Conservation (phyloP, 106 monocot species). For the Dactylorhiza incarnata region DNA sequence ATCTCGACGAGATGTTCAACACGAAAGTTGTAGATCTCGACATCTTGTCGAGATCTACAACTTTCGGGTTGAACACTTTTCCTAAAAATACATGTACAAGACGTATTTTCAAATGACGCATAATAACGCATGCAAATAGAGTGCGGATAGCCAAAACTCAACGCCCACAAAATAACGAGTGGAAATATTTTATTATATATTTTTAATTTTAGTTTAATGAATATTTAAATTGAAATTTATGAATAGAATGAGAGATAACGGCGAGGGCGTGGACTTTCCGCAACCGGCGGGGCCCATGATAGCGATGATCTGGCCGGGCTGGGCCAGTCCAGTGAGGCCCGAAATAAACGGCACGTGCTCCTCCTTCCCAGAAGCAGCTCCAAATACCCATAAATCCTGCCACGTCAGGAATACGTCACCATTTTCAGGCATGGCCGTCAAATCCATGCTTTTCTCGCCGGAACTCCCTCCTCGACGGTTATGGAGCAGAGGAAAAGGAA, state of each 20-base stretch:
- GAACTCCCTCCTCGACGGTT: background rate
- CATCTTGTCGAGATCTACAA: too few species aligned
- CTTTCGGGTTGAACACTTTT: too few species aligned
- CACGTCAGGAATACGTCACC: slow-evolving; percentile 10
- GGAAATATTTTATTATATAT: too few species aligned
- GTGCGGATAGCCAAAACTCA: too few species aligned
- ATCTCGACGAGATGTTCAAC: too few species aligned
- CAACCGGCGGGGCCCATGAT: slow-evolving; percentile 43
- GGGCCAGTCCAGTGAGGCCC: slow-evolving; percentile 23
- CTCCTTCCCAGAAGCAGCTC: background rate
- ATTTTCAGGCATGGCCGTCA: background rate
- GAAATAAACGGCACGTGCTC: slow-evolving; percentile 10
- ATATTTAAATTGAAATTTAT: too few species aligned
- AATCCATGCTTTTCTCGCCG: background rate
- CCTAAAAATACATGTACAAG: too few species aligned
- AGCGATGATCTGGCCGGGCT: slow-evolving; percentile 26
- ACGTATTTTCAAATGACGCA: too few species aligned
- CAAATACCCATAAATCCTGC: slow-evolving; percentile 27
- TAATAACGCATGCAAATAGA: too few species aligned
- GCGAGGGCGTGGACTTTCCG: slow-evolving; percentile 36
- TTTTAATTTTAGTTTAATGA: too few species aligned
- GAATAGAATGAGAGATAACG: slow-evolving; percentile 3
- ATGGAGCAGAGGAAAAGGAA: background rate
- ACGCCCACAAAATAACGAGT: too few species aligned
- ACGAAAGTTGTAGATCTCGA: too few species aligned